Conservation (phyloP, 257 asterid species). For the Thymus mandschuricus region DNA sequence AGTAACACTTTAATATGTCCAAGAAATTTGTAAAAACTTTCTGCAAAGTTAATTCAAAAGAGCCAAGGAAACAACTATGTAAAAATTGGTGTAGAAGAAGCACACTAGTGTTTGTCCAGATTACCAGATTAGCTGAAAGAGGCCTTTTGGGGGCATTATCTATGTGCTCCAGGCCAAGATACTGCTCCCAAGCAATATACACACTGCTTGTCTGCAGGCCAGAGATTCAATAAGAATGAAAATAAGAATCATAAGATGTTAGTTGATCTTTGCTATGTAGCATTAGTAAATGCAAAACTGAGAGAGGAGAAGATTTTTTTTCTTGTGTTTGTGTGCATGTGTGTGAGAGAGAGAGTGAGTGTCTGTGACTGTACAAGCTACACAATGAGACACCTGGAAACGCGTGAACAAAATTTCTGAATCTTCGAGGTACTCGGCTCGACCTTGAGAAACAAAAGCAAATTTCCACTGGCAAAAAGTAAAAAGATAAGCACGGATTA, state of each 20-base stretch:
- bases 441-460: slow-evolving; percentile 54
- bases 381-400: slow-evolving; percentile 52
- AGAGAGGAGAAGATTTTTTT: background rate
- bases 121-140: slow-evolving; percentile 52
- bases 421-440: slow-evolving; percentile 60
- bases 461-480: slow-evolving; percentile 60
- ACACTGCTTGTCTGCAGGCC: slow-evolving; percentile 44
- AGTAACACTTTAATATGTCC: background rate
- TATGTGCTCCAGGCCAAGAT: slow-evolving; percentile 65
- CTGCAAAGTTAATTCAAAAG: background rate
- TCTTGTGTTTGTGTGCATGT: background rate
- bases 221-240: slow-evolving; percentile 22
- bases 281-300: background rate
- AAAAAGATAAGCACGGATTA: slow-evolving; percentile 6
- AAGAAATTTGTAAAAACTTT: slow-evolving; percentile 12
- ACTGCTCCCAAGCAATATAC: slow-evolving; percentile 57
- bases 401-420: slow-evolving; percentile 50
- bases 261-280: slow-evolving; percentile 3
- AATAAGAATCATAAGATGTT: slow-evolving; percentile 14
- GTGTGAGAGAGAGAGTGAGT: slow-evolving; percentile 16
- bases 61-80: slow-evolving; percentile 8
- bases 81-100: slow-evolving; percentile 11
- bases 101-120: slow-evolving; percentile 17
- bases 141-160: slow-evolving; percentile 52
- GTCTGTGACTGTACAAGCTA: background rate